Conservation (phyloP, 805 yeast species). For the Candida suzukii region DNA sequence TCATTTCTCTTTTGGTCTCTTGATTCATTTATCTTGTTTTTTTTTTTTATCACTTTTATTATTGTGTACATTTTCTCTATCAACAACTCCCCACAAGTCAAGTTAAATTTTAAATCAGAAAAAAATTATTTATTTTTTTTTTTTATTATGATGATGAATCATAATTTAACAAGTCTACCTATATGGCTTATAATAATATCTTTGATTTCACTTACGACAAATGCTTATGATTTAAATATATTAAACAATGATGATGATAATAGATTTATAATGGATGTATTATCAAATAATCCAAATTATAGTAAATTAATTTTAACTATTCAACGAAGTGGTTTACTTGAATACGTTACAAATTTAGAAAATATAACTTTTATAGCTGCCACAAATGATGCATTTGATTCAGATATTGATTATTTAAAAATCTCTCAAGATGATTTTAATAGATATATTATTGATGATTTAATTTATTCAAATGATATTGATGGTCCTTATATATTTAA, state of each 20-base stretch:
- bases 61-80: too few relatives aligned
- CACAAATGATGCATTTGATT: slow-evolving; percentile 62
- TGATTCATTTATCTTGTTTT: too few relatives aligned
- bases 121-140: too few relatives aligned
- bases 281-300: slow-evolving; percentile 63
- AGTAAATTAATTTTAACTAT: slow-evolving; percentile 53
- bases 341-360: slow-evolving; percentile 46
- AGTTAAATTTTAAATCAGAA: too few relatives aligned
- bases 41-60: too few relatives aligned
- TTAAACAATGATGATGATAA: not conserved
- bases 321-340: slow-evolving; percentile 58
- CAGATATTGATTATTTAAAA: slow-evolving; percentile 3
- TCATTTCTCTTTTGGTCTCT: too few relatives aligned
- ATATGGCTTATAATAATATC: too few relatives aligned
- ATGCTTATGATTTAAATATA: too few relatives aligned
- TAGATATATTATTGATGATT: slow-evolving; percentile 28
- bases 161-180: too few relatives aligned
- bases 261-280: slow-evolving; percentile 46
- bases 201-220: too few relatives aligned
- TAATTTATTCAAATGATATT: slow-evolving; percentile 22
- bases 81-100: too few relatives aligned
- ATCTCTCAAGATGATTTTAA: slow-evolving; percentile 12
- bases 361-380: slow-evolving; percentile 80
- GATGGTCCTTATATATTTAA: slow-evolving; percentile 20
- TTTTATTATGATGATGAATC: too few relatives aligned